Evolutionary conservation across 2,329 filamentous ascomycete species (phyloP).

Genomic region (Aspergillus pseudonomiae): DNA sequence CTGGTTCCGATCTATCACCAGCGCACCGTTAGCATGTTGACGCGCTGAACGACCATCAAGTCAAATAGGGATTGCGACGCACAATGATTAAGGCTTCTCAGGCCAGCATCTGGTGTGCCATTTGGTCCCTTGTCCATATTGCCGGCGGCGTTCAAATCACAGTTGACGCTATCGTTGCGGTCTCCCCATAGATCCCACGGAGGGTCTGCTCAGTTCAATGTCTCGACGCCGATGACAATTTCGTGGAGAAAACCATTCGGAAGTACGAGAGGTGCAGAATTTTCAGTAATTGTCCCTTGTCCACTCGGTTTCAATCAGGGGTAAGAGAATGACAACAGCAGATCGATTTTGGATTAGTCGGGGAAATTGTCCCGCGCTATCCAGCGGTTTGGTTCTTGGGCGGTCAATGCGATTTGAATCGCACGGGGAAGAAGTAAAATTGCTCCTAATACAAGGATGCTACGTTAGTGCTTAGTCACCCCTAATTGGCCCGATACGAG

Average conservation of each 20-base stretch:
- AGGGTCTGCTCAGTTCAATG: conserved; percentile 2
- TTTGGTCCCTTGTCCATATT: conserved; percentile 44
- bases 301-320: background rate
- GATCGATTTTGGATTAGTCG: conserved; percentile 1
- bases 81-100: conserved; percentile 80
- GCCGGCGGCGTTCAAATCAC: conserved; percentile 24
- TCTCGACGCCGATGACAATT: background rate
- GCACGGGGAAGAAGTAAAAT: background rate
- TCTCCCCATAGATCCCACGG: conserved; percentile 27
- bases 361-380: background rate
- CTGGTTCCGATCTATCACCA: conserved; percentile 69
- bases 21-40: conserved; percentile 17
- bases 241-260: background rate
- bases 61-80: conserved; percentile 27
- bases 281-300: background rate
- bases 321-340: background rate
- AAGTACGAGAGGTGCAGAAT: background rate
- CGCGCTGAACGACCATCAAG: background rate
- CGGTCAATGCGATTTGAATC: background rate
- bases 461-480: background rate
- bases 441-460: background rate
- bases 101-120: conserved; percentile 62
- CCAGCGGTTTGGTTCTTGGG: background rate
- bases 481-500: background rate
- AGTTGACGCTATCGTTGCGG: conserved; percentile 18